phyloP scores from a whole-genome alignment of 345 rosid species.

The Pelargonium nanum region DNA sequence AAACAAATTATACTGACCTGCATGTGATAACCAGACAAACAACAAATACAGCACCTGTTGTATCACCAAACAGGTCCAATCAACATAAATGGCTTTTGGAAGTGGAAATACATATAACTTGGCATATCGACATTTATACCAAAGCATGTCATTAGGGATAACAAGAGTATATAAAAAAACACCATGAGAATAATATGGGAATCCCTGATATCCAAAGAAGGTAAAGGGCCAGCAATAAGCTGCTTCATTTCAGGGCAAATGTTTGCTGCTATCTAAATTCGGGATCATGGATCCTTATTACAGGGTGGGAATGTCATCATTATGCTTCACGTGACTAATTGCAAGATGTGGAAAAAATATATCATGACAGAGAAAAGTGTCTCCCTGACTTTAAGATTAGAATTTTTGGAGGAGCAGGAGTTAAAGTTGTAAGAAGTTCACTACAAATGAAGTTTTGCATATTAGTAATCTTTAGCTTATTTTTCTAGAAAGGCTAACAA shows the following conservation, averaged over 20 bases:
- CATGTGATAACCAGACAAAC: conserved; percentile 85
- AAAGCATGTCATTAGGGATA: neutral
- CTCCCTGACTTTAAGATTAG: neutral
- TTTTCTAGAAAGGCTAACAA: neutral
- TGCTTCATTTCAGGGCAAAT: neutral
- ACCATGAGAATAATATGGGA: neutral
- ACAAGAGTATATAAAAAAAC: neutral
- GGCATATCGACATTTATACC: neutral
- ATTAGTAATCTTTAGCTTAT: too few species aligned
- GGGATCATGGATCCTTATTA: neutral
- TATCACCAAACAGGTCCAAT: conserved; percentile 9
- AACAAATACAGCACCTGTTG: conserved; percentile 76
- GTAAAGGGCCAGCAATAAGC: neutral
- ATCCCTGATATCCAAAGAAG: neutral
- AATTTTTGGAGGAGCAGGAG: neutral
- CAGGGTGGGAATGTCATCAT: neutral
- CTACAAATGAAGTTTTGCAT: neutral
- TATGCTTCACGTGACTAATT: neutral
- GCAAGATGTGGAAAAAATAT: neutral
- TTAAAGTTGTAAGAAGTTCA: neutral
- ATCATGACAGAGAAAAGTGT: neutral
- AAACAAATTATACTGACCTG: conserved; percentile 45
- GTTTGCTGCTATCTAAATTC: neutral
- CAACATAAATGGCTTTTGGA: neutral
- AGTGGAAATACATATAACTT: conserved; percentile 1